phyloP scores from a whole-genome alignment of 192 early-diverging fungal species.

The Phycomyces nitens region DNA sequence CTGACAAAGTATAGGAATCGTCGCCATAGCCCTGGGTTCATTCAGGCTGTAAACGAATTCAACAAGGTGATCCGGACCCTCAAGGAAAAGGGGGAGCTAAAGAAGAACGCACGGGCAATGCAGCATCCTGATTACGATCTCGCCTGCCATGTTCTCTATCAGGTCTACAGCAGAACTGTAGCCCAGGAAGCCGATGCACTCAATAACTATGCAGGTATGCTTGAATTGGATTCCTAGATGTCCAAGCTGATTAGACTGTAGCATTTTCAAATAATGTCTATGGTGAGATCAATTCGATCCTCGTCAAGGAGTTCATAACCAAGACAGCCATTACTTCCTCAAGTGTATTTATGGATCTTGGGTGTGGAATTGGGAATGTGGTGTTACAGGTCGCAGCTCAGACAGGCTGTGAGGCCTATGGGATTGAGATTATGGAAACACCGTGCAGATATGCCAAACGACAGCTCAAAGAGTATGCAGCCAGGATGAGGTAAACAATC shows the following conservation, averaged over 20 bases:
- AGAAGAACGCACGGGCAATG: constrained; percentile 29
- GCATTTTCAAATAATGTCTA: constrained; percentile 95
- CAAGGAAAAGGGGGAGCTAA: constrained; percentile 36
- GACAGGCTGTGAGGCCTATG: constrained; percentile 74
- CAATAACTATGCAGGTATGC: constrained; percentile 71
- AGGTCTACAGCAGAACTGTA: constrained; percentile 85
- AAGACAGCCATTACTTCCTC: constrained; percentile 57
- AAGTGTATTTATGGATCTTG: constrained; percentile 89
- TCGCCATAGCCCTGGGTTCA: constrained; percentile 60
- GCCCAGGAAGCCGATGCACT: constrained; percentile 69
- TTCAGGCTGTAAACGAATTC: constrained; percentile 65
- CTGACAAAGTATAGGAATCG: constrained; percentile 77
- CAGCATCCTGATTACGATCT: constrained; percentile 56
- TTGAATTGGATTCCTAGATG: too few relatives aligned
- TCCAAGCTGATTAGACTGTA: too few relatives aligned
- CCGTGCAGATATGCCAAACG: constrained; percentile 74
- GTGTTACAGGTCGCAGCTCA: constrained; percentile 94
- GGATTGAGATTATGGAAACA: constrained; percentile 90
- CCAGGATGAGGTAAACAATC: constrained; percentile 60
- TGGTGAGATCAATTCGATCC: constrained; percentile 84
- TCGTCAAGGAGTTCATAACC: constrained; percentile 83
- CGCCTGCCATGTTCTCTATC: constrained; percentile 81
- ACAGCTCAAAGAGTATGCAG: constrained; percentile 81
- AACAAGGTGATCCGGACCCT: constrained; percentile 58
- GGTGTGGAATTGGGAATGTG: constrained; percentile 94